Evolutionary conservation across 139 green algal species (phyloP).

Genomic region (Pleodorina starrii): DNA sequence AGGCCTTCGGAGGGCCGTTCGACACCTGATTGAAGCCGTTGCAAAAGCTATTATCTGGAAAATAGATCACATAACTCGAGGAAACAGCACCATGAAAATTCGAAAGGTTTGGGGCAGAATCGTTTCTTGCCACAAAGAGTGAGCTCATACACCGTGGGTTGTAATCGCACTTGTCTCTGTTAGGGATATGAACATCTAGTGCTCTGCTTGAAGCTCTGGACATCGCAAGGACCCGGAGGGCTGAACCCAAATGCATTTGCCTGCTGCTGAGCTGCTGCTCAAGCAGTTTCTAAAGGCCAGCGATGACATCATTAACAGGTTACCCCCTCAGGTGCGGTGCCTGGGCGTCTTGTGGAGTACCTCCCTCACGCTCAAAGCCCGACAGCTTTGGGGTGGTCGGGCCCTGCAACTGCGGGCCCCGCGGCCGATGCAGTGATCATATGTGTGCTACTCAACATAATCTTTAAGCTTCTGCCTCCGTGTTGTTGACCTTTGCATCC

Average conservation of each 20-base stretch:
- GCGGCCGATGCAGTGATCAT: background rate
- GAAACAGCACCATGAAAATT: background rate
- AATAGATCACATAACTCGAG: background rate
- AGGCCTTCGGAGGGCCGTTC: no score
- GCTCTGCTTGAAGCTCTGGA: background rate
- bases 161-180: background rate
- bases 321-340: constrained; percentile 32
- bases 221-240: background rate
- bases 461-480: background rate
- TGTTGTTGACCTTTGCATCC: background rate
- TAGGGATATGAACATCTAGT: background rate
- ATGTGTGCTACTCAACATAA: background rate
- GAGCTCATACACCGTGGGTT: background rate
- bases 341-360: background rate
- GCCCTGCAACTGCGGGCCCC: background rate
- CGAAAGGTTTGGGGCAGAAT: background rate
- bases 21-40: background rate
- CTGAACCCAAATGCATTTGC: constrained; percentile 28
- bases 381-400: background rate
- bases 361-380: background rate
- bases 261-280: constrained; percentile 53
- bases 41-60: background rate
- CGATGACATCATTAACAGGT: constrained; percentile 14
- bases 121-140: background rate
- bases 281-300: constrained; percentile 55